These are phyloP conservation scores for Salvia hispanica DNA, from an alignment of 257 asterid species.

Conservation along the genomic window DNA sequence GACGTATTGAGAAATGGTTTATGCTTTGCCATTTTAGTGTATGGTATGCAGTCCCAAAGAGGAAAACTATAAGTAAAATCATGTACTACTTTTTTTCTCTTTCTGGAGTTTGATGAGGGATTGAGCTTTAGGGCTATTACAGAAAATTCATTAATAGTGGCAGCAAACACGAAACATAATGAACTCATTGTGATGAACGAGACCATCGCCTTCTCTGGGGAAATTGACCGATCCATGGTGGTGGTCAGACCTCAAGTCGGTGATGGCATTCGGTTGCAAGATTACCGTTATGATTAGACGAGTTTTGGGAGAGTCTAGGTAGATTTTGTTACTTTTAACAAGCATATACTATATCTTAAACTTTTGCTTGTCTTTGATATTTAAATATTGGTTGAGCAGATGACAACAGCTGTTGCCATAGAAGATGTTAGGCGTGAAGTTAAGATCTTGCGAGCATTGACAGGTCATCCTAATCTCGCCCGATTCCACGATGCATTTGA, in stretches of 20 bases:
- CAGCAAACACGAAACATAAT: not conserved
- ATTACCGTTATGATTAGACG: not conserved
- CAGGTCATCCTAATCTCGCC: slow-evolving; percentile 56
- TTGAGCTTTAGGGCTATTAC: not conserved
- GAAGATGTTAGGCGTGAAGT: slow-evolving; percentile 76
- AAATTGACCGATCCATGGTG: not conserved
- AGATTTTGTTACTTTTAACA: not conserved
- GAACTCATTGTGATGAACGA: not conserved
- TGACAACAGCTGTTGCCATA: slow-evolving; percentile 65
- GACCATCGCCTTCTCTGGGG: not conserved
- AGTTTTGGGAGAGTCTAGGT: not conserved
- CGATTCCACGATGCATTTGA: slow-evolving; percentile 67
- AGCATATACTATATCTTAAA: not conserved
- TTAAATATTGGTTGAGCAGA: slow-evolving; percentile 34
- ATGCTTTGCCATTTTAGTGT: not conserved
- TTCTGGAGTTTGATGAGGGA: not conserved
- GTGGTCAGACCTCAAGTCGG: not conserved
- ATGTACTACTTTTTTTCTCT: not conserved
- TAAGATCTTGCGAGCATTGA: slow-evolving; percentile 58
- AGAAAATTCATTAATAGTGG: not conserved
- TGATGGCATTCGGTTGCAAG: not conserved
- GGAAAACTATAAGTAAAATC: not conserved
- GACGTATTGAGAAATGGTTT: too few relatives aligned
- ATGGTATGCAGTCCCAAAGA: not conserved
- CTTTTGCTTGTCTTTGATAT: not conserved